Evolutionary conservation across 371 early-diverging fungal species (phyloP), one percentile per base, ranked within the genome.

Genomic region (Fennellomyces sp.): DNA sequence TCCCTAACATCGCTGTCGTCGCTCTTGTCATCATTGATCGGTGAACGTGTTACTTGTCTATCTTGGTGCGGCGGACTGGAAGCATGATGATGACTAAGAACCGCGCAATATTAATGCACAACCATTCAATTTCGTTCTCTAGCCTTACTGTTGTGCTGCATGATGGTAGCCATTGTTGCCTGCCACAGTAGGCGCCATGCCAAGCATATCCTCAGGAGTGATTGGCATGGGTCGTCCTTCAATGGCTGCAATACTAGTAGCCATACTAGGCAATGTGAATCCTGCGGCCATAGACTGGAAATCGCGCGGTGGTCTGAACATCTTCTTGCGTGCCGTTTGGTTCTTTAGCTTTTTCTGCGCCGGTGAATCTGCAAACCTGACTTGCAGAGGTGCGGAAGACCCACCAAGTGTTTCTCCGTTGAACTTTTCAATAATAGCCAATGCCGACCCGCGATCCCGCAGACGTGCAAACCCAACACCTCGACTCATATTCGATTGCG

Each of bases 381-480:
- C 88, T 64, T 90, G 89, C 29, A 94, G 63, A 8, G 91, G 88
- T n/a, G 80, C 83, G 6, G 77, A 78, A 6, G 82, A 67, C 21
- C 88, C 89, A 11, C 76, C 75, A 15, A 93, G 72, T 17, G 71
- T 74, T 30, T 75, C 64, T 15, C 85, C 84, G 63, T 89, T 87
- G 61, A 86, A 89, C 47, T 77, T 81, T 19, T 86, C 82, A 56
- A 94, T 94, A 27, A 89, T 84, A 0, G 67, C 69, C 7, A 76
- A 60, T 1, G 93, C 92, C 0, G 86, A 80, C 15, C 76, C 83
- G 36, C 91, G 88, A 58, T 86, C 87, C 5, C 76, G 75, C 81
- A 94, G 78, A 45, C 93, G 83, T 2, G 90, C 91, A 73, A 94
- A 94, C 7, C 93, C 94, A 8, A 91, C 93, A 28, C 94, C 91